Base-by-base conservation (phyloP, 2,329 filamentous ascomycete genomes). In the Colletotrichum cuscutae region DNA sequence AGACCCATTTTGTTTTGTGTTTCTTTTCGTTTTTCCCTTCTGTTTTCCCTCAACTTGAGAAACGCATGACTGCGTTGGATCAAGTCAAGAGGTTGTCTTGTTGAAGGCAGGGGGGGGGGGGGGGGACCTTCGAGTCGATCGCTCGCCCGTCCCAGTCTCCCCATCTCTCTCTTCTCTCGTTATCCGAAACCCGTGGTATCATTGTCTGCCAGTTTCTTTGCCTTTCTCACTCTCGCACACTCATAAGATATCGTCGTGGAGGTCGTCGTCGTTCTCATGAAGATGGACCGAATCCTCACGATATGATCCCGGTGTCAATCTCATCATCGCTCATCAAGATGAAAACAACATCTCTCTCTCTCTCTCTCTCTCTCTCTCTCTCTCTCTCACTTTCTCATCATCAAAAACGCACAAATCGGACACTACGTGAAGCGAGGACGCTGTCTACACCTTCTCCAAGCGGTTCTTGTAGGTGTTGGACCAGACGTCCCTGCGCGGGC, bases 401-500 rank as follows among this genome's bases (percentile, higher is more conserved):
- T 35, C 30, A 54, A 22, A 54, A 22, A 61, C n/a, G 52, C 61
- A 64, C 37, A 30, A n/a, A 49, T 8, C 12, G 52, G 22, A 13
- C 35, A 62, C 42, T 35, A 42, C 26, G 13, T n/a, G 32, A 2
- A 30, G 8, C 3, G 9, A 19, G 11, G 12, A 32, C 30, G 3
- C n/a, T 42, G 32, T 35, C 28, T 19, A 72, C 35, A 73, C 54
- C 61, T 57, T 61, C 19, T 60, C 61, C 59, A 69, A 35, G 49
- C 59, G 58, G 61, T 46, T 60, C 42, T 70, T 68, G 64, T 75
- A 73, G 24, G 74, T 75, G 60, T 75, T 75, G 58, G 74, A 75
- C 78, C 82, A 84, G 13, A 81, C 80, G 30, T 77, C 79, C 56
- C 78, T 79, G 53, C 77, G 79, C 8, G 80, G 80, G 61, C 79